phyloP scores from a whole-genome alignment of 306 rosid genomes.

The Cicer yamashitae region DNA sequence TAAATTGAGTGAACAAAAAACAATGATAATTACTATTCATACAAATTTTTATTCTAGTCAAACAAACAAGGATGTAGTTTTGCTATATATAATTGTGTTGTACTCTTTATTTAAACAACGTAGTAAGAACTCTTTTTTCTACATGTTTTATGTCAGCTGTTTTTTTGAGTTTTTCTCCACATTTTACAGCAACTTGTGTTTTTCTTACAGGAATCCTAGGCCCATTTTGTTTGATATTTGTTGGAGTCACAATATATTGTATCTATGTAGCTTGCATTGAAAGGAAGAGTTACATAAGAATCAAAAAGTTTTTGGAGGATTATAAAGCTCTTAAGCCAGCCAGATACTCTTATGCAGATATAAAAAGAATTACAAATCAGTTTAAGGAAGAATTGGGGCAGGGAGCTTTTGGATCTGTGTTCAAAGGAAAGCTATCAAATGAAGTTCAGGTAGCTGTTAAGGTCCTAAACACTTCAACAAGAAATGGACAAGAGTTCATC shows the following conservation, averaged over 20 bases:
- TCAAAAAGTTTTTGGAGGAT: conserved; percentile 42
- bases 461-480: conserved; percentile 34
- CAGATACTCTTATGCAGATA: conserved; percentile 45
- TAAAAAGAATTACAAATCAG: conserved; percentile 48
- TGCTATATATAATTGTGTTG: too few species aligned
- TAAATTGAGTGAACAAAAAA: too few species aligned
- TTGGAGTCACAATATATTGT: not conserved
- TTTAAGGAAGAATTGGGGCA: conserved; percentile 46
- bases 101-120: too few species aligned
- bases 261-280: not conserved
- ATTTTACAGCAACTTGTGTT: too few species aligned
- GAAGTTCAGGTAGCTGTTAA: conserved; percentile 45
- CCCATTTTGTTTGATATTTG: conserved; percentile 8
- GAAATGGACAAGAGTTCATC: conserved; percentile 53
- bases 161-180: too few species aligned
- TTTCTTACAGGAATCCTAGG: conserved; percentile 5
- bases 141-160: too few species aligned
- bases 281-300: conserved; percentile 30
- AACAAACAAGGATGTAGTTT: too few species aligned
- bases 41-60: too few species aligned
- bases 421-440: conserved; percentile 41
- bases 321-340: conserved; percentile 44
- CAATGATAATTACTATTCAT: too few species aligned
- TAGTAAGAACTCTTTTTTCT: too few species aligned
- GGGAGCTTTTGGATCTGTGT: conserved; percentile 45